phyloP scores from a whole-genome alignment of 2,329 filamentous ascomycete species.

The Graphilbum ipis-grandicollis region DNA sequence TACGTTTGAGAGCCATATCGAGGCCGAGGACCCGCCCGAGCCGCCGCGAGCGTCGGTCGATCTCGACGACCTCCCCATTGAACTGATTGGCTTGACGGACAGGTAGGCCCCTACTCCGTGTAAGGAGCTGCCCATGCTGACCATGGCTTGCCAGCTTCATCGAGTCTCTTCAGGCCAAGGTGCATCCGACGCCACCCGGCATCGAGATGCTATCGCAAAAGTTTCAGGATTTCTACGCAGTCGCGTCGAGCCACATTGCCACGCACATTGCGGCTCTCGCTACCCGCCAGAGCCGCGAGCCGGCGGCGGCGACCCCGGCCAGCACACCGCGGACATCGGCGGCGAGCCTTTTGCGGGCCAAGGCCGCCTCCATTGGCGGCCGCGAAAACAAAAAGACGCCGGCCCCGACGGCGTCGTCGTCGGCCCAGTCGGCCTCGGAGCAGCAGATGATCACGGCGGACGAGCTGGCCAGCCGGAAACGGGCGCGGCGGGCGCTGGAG shows the following conservation, averaged over 20 bases:
- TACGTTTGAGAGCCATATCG: slow-evolving; percentile 30
- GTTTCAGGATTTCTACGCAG: slow-evolving; percentile 86
- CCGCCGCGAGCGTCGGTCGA: slow-evolving; percentile 42
- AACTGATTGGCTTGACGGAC: slow-evolving; percentile 78
- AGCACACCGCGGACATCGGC: slow-evolving; percentile 37
- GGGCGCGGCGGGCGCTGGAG: slow-evolving; percentile 60
- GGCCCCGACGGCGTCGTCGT: slow-evolving; percentile 9
- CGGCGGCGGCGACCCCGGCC: slow-evolving; percentile 34
- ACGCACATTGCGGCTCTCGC: slow-evolving; percentile 75
- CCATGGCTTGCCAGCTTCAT: slow-evolving; percentile 49
- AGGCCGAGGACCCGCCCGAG: slow-evolving; percentile 28
- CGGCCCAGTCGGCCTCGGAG: slow-evolving; percentile 24
- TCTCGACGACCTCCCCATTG: slow-evolving; percentile 82
- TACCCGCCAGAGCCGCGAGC: slow-evolving; percentile 53
- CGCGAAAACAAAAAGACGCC: slow-evolving; percentile 30
- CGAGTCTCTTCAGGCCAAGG: slow-evolving; percentile 72
- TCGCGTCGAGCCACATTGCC: slow-evolving; percentile 63
- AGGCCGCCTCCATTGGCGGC: slow-evolving; percentile 32
- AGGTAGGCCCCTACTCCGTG: slow-evolving; percentile 30
- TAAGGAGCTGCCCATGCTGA: neutral
- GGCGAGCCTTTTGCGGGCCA: slow-evolving; percentile 36
- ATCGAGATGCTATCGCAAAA: slow-evolving; percentile 69
- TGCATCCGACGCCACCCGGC: slow-evolving; percentile 66
- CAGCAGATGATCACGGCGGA: slow-evolving; percentile 85
- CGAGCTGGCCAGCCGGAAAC: slow-evolving; percentile 67